Evolutionary conservation across 2,329 filamentous ascomycete genomes (phyloP).

Genomic region (Penicillium sp.): DNA sequence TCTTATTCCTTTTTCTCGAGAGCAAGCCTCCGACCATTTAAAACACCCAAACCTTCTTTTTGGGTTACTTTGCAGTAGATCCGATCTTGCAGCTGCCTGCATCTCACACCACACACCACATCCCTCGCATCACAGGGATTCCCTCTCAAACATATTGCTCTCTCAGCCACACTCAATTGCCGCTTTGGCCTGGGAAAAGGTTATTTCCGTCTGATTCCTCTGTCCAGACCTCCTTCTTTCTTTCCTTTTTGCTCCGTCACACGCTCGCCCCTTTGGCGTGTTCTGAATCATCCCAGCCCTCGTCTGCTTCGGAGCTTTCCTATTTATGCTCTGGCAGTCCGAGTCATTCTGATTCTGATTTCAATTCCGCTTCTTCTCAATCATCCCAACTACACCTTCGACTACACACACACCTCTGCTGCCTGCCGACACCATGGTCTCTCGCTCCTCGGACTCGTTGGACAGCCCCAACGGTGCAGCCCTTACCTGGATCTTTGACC

Average conservation of each 20-base stretch:
- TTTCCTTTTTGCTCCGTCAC: slow-evolving; percentile 8
- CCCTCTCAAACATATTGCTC: neutral
- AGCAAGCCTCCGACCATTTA: slow-evolving; percentile 11
- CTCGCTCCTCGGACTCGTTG: slow-evolving; percentile 15
- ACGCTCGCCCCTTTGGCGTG: slow-evolving; percentile 15
- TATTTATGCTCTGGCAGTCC: slow-evolving; percentile 12
- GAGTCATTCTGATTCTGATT: neutral
- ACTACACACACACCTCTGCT: too few relatives aligned
- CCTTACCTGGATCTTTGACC: slow-evolving; percentile 61
- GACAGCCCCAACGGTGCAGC: slow-evolving; percentile 44
- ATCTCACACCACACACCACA: neutral
- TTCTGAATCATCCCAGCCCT: slow-evolving; percentile 20
- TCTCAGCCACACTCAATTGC: slow-evolving; percentile 1
- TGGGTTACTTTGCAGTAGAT: neutral
- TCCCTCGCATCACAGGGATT: slow-evolving; percentile 10
- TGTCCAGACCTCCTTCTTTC: slow-evolving; percentile 7
- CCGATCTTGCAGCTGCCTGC: slow-evolving; percentile 1
- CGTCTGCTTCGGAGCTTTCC: slow-evolving; percentile 9
- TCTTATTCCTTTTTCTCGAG: slow-evolving; percentile 6
- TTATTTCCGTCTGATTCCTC: slow-evolving; percentile 1
- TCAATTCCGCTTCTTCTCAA: neutral
- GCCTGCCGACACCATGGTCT: slow-evolving; percentile 17
- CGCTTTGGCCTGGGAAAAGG: neutral
- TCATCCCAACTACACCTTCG: neutral
- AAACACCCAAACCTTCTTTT: slow-evolving; percentile 5